Conservation (phyloP, 306 rosid genomes). For the Sicyos baderoa region DNA sequence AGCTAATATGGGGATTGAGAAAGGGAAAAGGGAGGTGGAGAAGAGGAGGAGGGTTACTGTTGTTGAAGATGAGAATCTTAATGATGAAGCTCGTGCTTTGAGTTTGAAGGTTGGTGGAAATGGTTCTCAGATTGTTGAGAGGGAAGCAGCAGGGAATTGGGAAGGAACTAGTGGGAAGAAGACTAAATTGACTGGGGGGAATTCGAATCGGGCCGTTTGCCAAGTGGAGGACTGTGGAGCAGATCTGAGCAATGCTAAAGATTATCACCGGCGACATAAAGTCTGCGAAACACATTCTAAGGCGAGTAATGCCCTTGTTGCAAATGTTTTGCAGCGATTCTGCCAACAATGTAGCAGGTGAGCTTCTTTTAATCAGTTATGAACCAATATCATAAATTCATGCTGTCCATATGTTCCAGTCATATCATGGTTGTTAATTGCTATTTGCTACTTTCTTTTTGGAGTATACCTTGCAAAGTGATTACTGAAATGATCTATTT, state of each 20-base stretch:
- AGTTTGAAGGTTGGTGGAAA: slow-evolving; percentile 57
- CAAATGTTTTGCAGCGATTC: slow-evolving; percentile 71
- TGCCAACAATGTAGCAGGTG: slow-evolving; percentile 98
- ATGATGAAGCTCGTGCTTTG: slow-evolving; percentile 49
- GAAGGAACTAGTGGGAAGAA: slow-evolving; percentile 56
- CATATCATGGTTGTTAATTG: not conserved
- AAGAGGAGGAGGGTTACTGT: slow-evolving; percentile 55
- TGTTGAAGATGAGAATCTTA: slow-evolving; percentile 45
- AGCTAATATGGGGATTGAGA: slow-evolving; percentile 36
- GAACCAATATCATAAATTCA: not conserved
- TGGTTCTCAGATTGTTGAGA: slow-evolving; percentile 36
- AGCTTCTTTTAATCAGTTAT: slow-evolving; percentile 16
- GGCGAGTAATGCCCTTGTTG: slow-evolving; percentile 71
- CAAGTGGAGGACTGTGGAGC: slow-evolving; percentile 87
- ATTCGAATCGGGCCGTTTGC: slow-evolving; percentile 58
- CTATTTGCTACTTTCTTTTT: not conserved
- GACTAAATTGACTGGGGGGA: slow-evolving; percentile 48
- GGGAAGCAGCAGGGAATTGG: slow-evolving; percentile 45
- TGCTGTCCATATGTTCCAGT: not conserved
- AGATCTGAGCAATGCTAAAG: slow-evolving; percentile 76
- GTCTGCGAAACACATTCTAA: slow-evolving; percentile 90
- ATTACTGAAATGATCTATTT: slow-evolving; percentile 12
- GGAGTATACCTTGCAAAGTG: not conserved
- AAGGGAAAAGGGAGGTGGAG: slow-evolving; percentile 57
- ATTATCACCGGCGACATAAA: slow-evolving; percentile 79